phyloP scores from a whole-genome alignment of 257 asterid species.

The Scutellaria baicalensis region DNA sequence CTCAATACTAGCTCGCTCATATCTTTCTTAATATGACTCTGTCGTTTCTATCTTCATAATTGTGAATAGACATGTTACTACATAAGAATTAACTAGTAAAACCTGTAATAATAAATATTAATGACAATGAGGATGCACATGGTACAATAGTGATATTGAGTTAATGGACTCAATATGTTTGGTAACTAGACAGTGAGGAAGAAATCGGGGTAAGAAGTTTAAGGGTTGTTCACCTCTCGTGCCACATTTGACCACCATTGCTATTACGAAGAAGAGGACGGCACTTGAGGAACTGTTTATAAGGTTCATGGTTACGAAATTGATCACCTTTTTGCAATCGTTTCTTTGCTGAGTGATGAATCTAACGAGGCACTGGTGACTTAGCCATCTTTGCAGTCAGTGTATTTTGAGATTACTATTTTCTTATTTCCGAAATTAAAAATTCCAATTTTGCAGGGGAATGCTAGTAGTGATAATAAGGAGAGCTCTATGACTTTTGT shows the following conservation, averaged over 20 bases:
- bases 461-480: not conserved
- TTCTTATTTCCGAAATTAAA: not conserved
- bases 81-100: not conserved
- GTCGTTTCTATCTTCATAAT: not conserved
- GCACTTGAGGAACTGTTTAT: slow-evolving; percentile 65
- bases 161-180: no score
- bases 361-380: slow-evolving; percentile 19
- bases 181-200: slow-evolving; percentile 5
- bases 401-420: not conserved
- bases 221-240: slow-evolving; percentile 65
- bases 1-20: not conserved
- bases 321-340: slow-evolving; percentile 39
- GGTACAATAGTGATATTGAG: not conserved
- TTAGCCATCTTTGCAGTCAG: not conserved
- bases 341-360: slow-evolving; percentile 26
- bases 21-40: not conserved
- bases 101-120: not conserved
- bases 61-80: not conserved
- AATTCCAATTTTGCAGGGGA: slow-evolving; percentile 24
- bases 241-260: slow-evolving; percentile 45
- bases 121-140: no score
- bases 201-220: slow-evolving; percentile 45
- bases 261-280: slow-evolving; percentile 39
- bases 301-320: slow-evolving; percentile 79
- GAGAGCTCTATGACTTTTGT: no score